These are phyloP conservation scores for Daldinia bambusicola DNA, from an alignment of 495 filamentous ascomycete genomes.

Conservation along the genomic window DNA sequence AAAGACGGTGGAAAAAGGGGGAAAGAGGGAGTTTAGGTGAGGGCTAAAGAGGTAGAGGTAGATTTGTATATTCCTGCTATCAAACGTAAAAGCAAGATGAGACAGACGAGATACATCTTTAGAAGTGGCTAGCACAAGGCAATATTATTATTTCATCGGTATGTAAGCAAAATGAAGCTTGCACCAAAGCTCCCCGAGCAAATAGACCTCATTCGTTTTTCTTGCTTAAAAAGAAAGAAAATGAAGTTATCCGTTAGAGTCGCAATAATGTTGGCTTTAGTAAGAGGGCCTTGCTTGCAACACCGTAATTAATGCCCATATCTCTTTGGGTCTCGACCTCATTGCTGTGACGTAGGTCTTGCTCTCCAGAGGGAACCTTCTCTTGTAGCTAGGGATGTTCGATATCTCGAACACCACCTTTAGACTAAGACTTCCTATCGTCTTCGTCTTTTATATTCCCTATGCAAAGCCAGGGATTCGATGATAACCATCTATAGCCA, in stretches of 20 bases:
- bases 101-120: not conserved
- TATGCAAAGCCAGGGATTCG: constrained; percentile 13
- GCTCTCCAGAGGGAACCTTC: not conserved
- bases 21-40: not conserved
- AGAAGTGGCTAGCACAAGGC: not conserved
- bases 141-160: constrained; percentile 20
- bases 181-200: not conserved
- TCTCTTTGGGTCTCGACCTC: not conserved
- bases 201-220: constrained; percentile 10
- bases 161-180: constrained; percentile 1
- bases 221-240: no score
- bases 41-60: no score
- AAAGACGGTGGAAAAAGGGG: no score
- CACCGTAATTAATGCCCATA: constrained; percentile 8
- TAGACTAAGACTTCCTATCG: constrained; percentile 13
- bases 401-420: constrained; percentile 5
- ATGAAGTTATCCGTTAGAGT: constrained; percentile 1
- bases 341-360: not conserved
- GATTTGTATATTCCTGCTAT: not conserved
- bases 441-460: constrained; percentile 11
- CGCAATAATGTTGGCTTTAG: constrained; percentile 8
- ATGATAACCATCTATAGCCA: constrained; percentile 39
- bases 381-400: not conserved
- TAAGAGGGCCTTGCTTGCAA: constrained; percentile 5
- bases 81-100: not conserved